These are phyloP conservation scores for Chrysanthemum makinoi DNA, from an alignment of 129 eudicot species.

Conservation along the genomic window DNA sequence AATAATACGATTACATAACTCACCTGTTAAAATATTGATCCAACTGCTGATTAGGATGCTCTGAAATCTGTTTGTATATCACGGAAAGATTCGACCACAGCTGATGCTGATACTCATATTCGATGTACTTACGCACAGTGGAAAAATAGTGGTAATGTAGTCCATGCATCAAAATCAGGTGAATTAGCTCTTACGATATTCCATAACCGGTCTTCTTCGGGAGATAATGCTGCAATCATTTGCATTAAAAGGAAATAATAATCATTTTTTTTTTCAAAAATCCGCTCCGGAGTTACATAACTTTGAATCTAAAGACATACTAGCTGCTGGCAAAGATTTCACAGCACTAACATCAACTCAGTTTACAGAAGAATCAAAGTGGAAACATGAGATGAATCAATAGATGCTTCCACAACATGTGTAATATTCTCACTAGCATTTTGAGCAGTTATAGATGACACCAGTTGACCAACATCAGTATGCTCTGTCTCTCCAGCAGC, in stretches of 20 bases:
- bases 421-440: not conserved
- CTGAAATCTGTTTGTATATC: slow-evolving; percentile 75
- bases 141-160: slow-evolving; percentile 73
- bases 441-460: slow-evolving; percentile 18
- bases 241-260: not conserved
- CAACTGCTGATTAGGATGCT: slow-evolving; percentile 92
- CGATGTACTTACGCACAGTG: slow-evolving; percentile 94
- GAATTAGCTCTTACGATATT: slow-evolving; percentile 85
- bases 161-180: slow-evolving; percentile 91
- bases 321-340: no score
- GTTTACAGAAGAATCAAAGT: no score
- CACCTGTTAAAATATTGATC: slow-evolving; percentile 95
- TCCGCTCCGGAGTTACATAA: no score
- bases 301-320: no score
- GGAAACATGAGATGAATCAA: no score
- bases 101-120: slow-evolving; percentile 82
- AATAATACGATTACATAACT: not conserved
- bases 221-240: slow-evolving; percentile 66
- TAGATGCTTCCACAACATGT: no score
- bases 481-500: slow-evolving; percentile 25
- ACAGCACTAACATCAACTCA: no score
- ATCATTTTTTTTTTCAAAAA: no score
- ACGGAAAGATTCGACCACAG: slow-evolving; percentile 82
- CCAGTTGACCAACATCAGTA: slow-evolving; percentile 35
- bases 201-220: slow-evolving; percentile 93